phyloP scores from a whole-genome alignment of 1,284 basidiomycete genomes.

The Pseudozyma thailandica region DNA sequence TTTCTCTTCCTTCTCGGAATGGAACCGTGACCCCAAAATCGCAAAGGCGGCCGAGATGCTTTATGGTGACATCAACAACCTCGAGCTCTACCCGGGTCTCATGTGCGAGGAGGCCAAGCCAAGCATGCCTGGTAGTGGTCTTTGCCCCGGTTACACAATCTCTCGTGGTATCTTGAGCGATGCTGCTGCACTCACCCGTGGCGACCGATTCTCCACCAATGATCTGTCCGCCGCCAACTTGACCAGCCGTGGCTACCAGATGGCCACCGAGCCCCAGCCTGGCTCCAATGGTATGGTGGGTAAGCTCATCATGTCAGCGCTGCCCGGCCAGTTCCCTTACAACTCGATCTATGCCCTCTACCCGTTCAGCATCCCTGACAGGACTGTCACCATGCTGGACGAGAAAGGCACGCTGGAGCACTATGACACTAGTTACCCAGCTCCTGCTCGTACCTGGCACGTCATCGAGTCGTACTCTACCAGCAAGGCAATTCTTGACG shows the following conservation, averaged over 20 bases:
- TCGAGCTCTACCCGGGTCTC: conserved; percentile 77
- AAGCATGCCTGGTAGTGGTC: conserved; percentile 78
- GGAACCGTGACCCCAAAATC: conserved; percentile 81
- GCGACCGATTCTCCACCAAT: conserved; percentile 83
- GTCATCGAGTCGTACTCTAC: conserved; percentile 41
- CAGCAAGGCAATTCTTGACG: conserved; percentile 38
- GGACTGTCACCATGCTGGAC: conserved; percentile 72
- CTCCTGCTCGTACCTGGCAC: conserved; percentile 29
- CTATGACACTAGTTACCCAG: conserved; percentile 70
- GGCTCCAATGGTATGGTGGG: conserved; percentile 42
- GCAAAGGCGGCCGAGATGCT: conserved; percentile 77
- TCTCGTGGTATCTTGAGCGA: conserved; percentile 87
- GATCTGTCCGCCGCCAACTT: conserved; percentile 83
- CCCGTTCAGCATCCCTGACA: conserved; percentile 77
- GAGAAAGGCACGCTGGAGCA: conserved; percentile 72
- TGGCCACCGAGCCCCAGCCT: conserved; percentile 33
- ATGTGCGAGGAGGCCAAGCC: conserved; percentile 79
- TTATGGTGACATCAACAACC: conserved; percentile 74
- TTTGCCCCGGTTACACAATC: conserved; percentile 82
- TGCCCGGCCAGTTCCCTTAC: conserved; percentile 47
- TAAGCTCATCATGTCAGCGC: conserved; percentile 48
- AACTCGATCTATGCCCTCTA: conserved; percentile 51
- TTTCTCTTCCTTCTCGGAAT: conserved; percentile 74
- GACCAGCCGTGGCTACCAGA: conserved; percentile 70
- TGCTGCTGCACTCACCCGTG: conserved; percentile 84